Conservation (phyloP, 2,329 filamentous ascomycete genomes). For the Akanthomyces uredinophilus region DNA sequence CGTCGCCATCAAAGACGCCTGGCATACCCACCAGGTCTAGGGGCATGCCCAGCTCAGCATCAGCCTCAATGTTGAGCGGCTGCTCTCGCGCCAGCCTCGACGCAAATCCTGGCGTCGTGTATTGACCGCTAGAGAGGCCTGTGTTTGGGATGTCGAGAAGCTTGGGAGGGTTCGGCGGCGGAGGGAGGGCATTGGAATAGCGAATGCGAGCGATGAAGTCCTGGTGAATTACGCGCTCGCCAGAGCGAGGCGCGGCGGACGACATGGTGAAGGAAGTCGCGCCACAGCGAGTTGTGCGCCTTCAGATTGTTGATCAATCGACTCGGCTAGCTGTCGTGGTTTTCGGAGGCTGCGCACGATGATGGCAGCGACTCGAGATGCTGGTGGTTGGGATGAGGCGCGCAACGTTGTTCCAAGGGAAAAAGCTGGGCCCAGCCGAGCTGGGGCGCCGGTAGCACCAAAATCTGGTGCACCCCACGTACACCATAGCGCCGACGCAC, state of each 20-base stretch:
- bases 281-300: constrained; percentile 11
- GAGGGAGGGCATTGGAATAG: constrained; percentile 92
- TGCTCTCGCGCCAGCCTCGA: constrained; percentile 86
- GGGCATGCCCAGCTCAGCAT: constrained; percentile 97
- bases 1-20: constrained; percentile 89
- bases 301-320: background rate
- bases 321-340: background rate
- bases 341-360: constrained; percentile 19
- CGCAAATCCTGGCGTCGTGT: constrained; percentile 85
- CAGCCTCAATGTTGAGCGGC: constrained; percentile 91
- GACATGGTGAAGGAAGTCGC: constrained; percentile 23
- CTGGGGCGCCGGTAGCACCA: background rate
- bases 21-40: constrained; percentile 93
- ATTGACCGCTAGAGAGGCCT: constrained; percentile 78
- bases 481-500: background rate
- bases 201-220: constrained; percentile 96
- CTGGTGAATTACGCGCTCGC: constrained; percentile 69
- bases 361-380: background rate
- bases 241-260: constrained; percentile 34
- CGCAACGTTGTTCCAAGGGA: constrained; percentile 7
- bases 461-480: constrained; percentile 7
- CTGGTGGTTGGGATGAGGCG: background rate
- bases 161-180: constrained; percentile 91
- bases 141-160: constrained; percentile 95
- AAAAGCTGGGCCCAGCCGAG: constrained; percentile 7